Evolutionary conservation across 208 protist species (phyloP).

Genomic region (Wallacemonas rigidus): DNA sequence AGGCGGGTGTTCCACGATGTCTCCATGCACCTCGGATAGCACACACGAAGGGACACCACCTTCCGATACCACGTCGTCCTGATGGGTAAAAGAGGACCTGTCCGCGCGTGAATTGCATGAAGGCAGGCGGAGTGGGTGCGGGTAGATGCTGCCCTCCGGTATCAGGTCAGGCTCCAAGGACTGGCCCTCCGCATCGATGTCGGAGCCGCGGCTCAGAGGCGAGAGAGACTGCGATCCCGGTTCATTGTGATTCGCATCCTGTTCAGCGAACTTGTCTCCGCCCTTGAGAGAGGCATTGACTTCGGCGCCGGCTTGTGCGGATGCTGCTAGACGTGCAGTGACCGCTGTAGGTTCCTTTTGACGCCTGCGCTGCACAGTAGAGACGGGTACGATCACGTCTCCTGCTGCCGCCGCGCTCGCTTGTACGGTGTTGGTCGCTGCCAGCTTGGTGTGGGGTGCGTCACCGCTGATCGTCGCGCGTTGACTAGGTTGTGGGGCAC

Average conservation of each 20-base stretch:
- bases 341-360: neutral
- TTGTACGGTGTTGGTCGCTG: neutral
- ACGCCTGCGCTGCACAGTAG: slow-evolving; percentile 8
- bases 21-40: neutral
- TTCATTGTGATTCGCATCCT: neutral
- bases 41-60: neutral
- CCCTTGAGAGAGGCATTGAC: neutral
- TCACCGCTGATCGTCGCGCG: neutral
- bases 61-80: neutral
- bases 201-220: neutral
- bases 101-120: too few species aligned
- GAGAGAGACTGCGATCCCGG: neutral
- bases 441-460: neutral
- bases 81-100: neutral
- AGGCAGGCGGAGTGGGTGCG: too few species aligned
- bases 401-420: too few species aligned
- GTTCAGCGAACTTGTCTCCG: too few species aligned
- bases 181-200: neutral
- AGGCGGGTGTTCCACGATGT: neutral
- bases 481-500: slow-evolving; percentile 8
- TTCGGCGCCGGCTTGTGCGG: neutral
- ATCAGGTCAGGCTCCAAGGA: neutral
- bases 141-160: neutral
- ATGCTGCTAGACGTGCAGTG: neutral
- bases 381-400: neutral